Base-by-base conservation (phyloP, 495 filamentous ascomycete genomes). In the Lophium mytilinum region DNA sequence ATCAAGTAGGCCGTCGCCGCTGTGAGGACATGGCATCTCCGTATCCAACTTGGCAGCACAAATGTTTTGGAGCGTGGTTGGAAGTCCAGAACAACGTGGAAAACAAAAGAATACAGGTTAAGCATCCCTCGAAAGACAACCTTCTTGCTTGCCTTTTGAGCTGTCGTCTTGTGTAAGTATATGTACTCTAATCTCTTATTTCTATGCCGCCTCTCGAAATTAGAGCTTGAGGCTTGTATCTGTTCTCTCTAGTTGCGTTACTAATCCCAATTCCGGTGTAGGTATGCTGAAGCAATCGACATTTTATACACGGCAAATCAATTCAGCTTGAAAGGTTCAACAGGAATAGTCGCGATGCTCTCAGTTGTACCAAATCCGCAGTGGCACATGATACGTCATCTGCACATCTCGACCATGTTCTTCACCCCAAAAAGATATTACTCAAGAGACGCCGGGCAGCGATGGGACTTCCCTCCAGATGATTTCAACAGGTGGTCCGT, bases 31-130 rank as follows among this genome's bases (percentile, higher is more conserved):
- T 48, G 33, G 50, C 36, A 14, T 47, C 15, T 47, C 12, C 24
- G 33, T 34, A 5, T 47, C 56, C 50, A 10, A 54, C 43, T 11
- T 59, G 56, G 56, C 56, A 59, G 39, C 56, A 59, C 19, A 50
- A 35, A 18, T 59, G 56, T 30, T 59, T 48, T 48, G 40, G 50
- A 11, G 3, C 4, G 11, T 40, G 19, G 3, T 19, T 14, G 10
- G 43, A 50, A 24, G 19, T 9, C 0, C 9, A 54, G 9, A n/a
- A 18, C 40, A 1, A 2, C 2, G 9, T 2, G 17, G 14, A 8
- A 42, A 2, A 3, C 9, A 14, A 4, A 8, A 11, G 1, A 3
- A 1, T 1, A 6, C 6, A 18, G 4, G 7, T 10, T 3, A 49
- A 37, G 24, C 24, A 15, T 9, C 15, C 21, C 9, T 42, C 54